These are phyloP conservation scores for Suillus weaverae DNA, from an alignment of 768 basidiomycete genomes.

Conservation along the genomic window DNA sequence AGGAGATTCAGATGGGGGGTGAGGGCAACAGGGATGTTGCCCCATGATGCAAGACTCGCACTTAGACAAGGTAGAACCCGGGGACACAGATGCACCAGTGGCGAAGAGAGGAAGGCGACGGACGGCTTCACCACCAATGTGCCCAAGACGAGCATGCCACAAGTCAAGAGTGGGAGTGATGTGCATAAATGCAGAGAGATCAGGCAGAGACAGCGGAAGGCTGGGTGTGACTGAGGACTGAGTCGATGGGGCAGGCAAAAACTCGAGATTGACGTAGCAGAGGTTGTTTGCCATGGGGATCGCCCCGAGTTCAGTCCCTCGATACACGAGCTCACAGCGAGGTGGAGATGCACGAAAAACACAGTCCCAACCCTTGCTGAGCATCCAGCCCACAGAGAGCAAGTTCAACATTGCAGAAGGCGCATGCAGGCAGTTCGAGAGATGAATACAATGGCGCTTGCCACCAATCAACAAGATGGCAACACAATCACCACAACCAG, in stretches of 20 bases:
- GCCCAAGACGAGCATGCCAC: neutral
- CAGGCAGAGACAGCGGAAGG: neutral
- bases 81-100: neutral
- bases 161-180: neutral
- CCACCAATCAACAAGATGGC: neutral
- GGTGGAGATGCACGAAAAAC: neutral
- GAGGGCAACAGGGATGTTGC: neutral
- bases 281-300: neutral
- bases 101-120: neutral
- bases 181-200: neutral
- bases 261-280: neutral
- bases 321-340: neutral
- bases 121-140: neutral
- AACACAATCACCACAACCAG: neutral
- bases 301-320: neutral
- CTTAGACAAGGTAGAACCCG: neutral
- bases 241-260: neutral
- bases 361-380: neutral
- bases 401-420: neutral
- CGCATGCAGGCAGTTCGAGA: neutral
- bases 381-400: neutral
- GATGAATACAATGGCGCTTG: neutral
- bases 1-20: neutral
- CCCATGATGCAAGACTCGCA: constrained; percentile 1
- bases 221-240: too few relatives aligned